Evolutionary conservation across 192 early-diverging fungal species (phyloP), one percentile per base, ranked within the genome.

Genomic region (Nowakowskiella sp.): DNA sequence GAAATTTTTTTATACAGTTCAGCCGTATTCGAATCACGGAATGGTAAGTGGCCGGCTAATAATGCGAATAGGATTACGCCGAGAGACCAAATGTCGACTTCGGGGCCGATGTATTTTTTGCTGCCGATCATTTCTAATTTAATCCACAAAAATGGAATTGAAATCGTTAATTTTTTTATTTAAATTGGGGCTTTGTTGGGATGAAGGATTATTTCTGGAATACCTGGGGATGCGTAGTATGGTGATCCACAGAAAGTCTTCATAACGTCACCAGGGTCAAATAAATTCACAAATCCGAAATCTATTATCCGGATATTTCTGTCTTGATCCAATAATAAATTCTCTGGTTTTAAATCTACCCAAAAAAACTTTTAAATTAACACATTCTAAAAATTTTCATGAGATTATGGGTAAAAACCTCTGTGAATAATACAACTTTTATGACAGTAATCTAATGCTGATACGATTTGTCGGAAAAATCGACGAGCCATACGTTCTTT

Each of bases 31-130:
- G 24, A 23, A 55, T 55, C 53, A 25, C 42, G 50, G 42, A 55
- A 55, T 1, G 53, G 53, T 5, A 55, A 50, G 28, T 55, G 53
- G 1, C 53, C 53, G 26, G 25, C 47, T 13, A 55, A 26, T 24
- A 55, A 10, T 48, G 53, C 55, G 56, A 55, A 55, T 13, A 55
- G 56, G 26, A 55, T 55, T 28, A 55, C 53, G 24, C 53, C 53
- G 25, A 54, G 26, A 55, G 50, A 53, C 53, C 53, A 55, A 49
- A 55, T 55, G 55, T 55, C 53, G 32, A 55, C 53, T 57, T 55
- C 53, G 1, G 53, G 53, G 6, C 53, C 53, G 26, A 28, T 39
- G 30, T 55, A 55, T 9, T 55, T 56, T 50, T 55, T 48, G 27
- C 50, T 42, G 3, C 25, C 26, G 28, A 55, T 56, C 53, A 55